Percentiles rank a stretch among this genome's conserved stretches.
Evolutionary conservation across 495 filamentous ascomycete genomes (phyloP).

Genomic region (Xylaria sp.): DNA sequence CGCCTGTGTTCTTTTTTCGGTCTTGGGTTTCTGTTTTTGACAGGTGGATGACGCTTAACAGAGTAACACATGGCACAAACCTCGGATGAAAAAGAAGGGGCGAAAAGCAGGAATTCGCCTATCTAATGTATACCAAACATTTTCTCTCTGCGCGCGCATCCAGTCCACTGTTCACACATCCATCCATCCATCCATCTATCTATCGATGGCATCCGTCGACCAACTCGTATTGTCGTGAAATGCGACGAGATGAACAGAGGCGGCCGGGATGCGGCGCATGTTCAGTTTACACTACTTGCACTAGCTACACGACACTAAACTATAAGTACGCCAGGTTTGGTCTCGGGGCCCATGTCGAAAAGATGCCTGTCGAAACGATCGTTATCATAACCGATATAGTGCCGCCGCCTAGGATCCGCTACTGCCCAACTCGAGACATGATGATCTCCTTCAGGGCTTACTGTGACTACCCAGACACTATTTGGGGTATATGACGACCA

Average conservation of each 20-base stretch:
- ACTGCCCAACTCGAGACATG: constrained; percentile 1
- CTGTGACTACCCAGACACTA: constrained; percentile 11
- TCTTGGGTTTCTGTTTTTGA: background rate
- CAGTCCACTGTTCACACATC: too few species aligned
- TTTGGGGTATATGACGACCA: background rate
- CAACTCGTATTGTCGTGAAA: background rate
- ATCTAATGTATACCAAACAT: background rate
- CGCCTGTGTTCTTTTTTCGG: constrained; percentile 9
- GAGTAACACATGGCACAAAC: background rate
- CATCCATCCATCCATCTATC: background rate
- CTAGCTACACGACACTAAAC: too few species aligned
- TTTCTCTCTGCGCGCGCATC: background rate
- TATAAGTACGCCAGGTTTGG: background rate
- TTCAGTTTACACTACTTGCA: background rate
- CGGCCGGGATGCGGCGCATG: background rate
- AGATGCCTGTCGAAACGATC: constrained; percentile 24
- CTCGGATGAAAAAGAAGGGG: background rate
- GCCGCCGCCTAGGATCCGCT: constrained; percentile 6
- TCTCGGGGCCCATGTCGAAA: constrained; percentile 11
- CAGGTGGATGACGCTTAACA: background rate
- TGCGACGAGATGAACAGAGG: background rate
- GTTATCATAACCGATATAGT: constrained; percentile 18
- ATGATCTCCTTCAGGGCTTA: constrained; percentile 17
- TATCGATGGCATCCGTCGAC: too few species aligned
- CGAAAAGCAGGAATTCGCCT: background rate